A percentile compares a stretch with the other conserved stretches of the same genome.
phyloP scores from a whole-genome alignment of 495 filamentous ascomycete genomes.

The Ramalina intermedia region DNA sequence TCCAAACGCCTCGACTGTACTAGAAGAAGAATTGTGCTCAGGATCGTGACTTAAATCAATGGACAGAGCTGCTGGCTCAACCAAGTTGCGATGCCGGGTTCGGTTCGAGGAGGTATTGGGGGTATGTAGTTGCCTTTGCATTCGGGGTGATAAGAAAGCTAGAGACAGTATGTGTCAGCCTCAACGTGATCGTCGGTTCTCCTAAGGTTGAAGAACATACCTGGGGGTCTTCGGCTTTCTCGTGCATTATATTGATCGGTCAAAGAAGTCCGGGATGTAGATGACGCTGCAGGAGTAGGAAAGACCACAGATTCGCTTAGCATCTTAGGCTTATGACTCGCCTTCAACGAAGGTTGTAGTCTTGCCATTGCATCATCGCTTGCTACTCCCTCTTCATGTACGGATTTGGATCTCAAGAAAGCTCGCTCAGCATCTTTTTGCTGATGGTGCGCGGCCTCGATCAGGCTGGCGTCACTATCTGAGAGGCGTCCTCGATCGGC shows the following conservation, averaged over 20 bases:
- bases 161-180: neutral
- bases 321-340: constrained; percentile 36
- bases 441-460: neutral
- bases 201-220: constrained; percentile 11
- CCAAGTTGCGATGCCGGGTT: constrained; percentile 12
- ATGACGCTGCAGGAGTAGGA: constrained; percentile 10
- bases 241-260: constrained; percentile 17
- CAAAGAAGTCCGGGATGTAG: constrained; percentile 11
- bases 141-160: neutral
- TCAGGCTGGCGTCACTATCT: neutral
- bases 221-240: constrained; percentile 15
- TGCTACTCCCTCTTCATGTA: constrained; percentile 6
- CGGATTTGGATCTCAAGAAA: constrained; percentile 11
- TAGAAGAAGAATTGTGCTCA: constrained; percentile 28
- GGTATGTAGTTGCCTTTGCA: constrained; percentile 5
- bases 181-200: neutral
- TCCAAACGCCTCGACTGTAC: constrained; percentile 33
- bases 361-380: constrained; percentile 37
- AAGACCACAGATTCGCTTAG: constrained; percentile 21
- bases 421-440: constrained; percentile 6
- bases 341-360: constrained; percentile 36
- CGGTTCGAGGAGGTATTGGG: constrained; percentile 13
- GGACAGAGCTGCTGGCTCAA: constrained; percentile 10
- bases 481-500: neutral
- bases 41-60: neutral